A percentile compares a stretch with the other conserved stretches of the same genome.
Evolutionary conservation across 2,329 filamentous ascomycete genomes (phyloP).

Genomic region (Penicillium sp.): DNA sequence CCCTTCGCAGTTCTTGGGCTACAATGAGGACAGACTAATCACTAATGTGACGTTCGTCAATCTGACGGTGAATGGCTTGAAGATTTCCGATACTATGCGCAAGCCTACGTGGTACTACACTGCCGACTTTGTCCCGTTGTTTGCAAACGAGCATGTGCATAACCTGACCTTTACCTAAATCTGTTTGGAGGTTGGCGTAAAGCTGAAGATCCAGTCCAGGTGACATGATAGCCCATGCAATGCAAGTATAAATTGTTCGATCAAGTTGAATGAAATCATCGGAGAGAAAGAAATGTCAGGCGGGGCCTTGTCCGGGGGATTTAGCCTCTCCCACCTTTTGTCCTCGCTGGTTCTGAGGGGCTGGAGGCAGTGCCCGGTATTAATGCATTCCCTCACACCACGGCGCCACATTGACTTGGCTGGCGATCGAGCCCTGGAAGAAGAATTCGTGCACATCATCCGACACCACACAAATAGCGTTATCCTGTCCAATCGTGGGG

Average conservation of each 20-base stretch:
- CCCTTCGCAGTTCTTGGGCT: neutral
- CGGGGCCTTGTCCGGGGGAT: neutral
- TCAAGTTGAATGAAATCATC: neutral
- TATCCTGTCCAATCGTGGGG: neutral
- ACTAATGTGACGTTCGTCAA: neutral
- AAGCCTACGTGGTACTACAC: neutral
- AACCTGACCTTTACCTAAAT: neutral
- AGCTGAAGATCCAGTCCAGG: neutral
- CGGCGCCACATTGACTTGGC: neutral
- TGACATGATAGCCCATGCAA: neutral
- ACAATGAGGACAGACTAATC: neutral
- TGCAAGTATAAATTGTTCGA: neutral
- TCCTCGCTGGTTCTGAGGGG: neutral
- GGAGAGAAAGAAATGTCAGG: neutral
- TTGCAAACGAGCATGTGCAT: neutral
- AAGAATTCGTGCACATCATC: neutral
- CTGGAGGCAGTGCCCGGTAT: neutral
- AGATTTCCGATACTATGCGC: neutral
- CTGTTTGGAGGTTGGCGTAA: neutral
- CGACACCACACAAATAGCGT: neutral
- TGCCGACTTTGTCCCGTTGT: neutral
- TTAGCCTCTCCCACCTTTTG: neutral
- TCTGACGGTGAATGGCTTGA: neutral
- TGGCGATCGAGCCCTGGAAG: neutral
- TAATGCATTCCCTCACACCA: neutral